Conservation (phyloP, 2,329 filamentous ascomycete genomes). For the Cadophora gregata region DNA sequence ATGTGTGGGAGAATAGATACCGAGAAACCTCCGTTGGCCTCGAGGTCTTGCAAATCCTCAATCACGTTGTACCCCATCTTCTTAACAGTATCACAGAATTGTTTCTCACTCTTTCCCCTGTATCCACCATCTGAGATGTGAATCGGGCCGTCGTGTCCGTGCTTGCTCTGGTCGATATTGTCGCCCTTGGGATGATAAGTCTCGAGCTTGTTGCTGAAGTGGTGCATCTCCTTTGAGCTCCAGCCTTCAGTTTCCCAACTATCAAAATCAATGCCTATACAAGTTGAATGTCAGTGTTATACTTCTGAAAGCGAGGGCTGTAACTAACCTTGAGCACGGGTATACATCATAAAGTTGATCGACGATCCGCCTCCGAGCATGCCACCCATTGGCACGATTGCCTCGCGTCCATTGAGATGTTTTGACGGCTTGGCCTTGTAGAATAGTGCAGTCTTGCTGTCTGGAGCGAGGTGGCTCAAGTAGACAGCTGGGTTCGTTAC, state of each 20-base stretch:
- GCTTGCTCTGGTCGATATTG: conserved; percentile 44
- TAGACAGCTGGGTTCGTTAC: conserved; percentile 59
- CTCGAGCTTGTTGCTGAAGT: conserved; percentile 62
- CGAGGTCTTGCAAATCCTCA: conserved; percentile 59
- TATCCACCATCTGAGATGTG: conserved; percentile 59
- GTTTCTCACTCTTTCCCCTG: conserved; percentile 50
- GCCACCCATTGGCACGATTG: conserved; percentile 49
- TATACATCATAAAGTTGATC: conserved; percentile 64
- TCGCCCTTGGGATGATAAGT: conserved; percentile 51
- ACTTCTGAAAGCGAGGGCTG: conserved; percentile 25
- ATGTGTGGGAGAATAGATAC: conserved; percentile 31
- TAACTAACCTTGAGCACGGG: conserved; percentile 53
- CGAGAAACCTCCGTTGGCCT: conserved; percentile 46
- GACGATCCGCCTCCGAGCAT: conserved; percentile 68
- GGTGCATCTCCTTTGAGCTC: conserved; percentile 57
- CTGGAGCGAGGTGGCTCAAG: conserved; percentile 53
- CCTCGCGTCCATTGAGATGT: conserved; percentile 53
- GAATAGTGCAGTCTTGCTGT: conserved; percentile 56
- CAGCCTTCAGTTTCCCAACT: conserved; percentile 59
- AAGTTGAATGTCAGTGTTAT: not conserved
- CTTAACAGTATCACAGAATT: conserved; percentile 56
- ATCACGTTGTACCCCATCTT: conserved; percentile 57
- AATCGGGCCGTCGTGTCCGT: conserved; percentile 62
- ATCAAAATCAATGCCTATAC: conserved; percentile 42
- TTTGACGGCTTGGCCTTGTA: conserved; percentile 55